These are phyloP conservation scores for Dactylellina sp. DNA, from an alignment of 2,329 filamentous ascomycete species.

Conservation along the genomic window DNA sequence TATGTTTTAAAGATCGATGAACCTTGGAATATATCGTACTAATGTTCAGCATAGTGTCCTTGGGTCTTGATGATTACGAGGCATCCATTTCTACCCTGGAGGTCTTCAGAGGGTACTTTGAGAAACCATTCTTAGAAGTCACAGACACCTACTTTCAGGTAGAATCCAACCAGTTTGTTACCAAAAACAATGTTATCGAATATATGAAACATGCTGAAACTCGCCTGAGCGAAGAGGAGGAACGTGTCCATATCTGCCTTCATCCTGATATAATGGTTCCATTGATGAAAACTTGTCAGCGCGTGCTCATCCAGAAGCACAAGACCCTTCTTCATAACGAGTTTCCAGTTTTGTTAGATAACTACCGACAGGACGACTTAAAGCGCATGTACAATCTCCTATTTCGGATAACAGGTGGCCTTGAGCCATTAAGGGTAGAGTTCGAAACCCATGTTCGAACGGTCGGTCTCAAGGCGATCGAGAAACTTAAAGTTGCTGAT, in stretches of 20 bases:
- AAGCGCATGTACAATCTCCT: constrained; percentile 95
- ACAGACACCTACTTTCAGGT: constrained; percentile 88
- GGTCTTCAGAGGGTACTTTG: constrained; percentile 92
- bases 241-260: constrained; percentile 89
- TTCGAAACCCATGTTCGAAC: constrained; percentile 95
- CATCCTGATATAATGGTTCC: constrained; percentile 87
- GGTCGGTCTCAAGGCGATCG: constrained; percentile 85
- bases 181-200: neutral
- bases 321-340: constrained; percentile 88
- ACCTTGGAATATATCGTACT: constrained; percentile 1
- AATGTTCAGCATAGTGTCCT: constrained; percentile 73
- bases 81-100: constrained; percentile 93
- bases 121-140: constrained; percentile 87
- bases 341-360: constrained; percentile 92
- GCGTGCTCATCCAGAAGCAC: constrained; percentile 89
- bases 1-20: constrained; percentile 54
- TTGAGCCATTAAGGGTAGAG: constrained; percentile 85
- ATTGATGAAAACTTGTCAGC: constrained; percentile 87
- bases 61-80: constrained; percentile 93
- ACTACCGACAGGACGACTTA: constrained; percentile 94
- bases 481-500: constrained; percentile 84
- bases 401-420: constrained; percentile 86
- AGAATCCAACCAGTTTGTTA: constrained; percentile 74
- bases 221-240: constrained; percentile 90
- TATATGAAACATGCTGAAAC: constrained; percentile 74